Evolutionary conservation across 73 alveolate species (phyloP).

Genomic region (Tetrahymena thermophila): DNA sequence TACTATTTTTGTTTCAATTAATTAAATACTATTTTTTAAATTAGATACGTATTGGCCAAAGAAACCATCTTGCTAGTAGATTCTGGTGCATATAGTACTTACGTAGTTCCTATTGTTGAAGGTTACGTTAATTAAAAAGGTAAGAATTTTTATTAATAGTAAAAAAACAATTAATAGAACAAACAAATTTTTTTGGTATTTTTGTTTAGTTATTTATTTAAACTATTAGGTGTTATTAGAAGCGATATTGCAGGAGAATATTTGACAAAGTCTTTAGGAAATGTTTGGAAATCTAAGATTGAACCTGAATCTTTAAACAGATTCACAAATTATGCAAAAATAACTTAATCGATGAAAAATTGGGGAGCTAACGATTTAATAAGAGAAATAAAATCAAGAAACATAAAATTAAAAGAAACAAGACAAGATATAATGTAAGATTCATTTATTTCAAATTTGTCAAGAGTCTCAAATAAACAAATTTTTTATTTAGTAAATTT

Average conservation of each 20-base stretch:
- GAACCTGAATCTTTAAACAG: slow-evolving; percentile 5
- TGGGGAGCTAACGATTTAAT: slow-evolving; percentile 30
- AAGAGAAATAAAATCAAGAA: slow-evolving; percentile 16
- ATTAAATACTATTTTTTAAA: neutral
- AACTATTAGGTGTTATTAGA: neutral
- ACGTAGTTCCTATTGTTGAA: slow-evolving; percentile 31
- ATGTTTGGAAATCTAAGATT: slow-evolving; percentile 1
- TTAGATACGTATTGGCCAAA: slow-evolving; percentile 25
- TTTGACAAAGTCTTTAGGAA: slow-evolving; percentile 1
- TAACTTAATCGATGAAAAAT: slow-evolving; percentile 14
- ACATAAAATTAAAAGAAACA: slow-evolving; percentile 6
- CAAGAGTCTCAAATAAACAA: neutral
- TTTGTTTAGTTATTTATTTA: too few species aligned
- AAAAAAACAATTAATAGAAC: neutral
- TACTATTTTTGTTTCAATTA: neutral
- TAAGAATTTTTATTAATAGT: neutral
- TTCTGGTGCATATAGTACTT: slow-evolving; percentile 34
- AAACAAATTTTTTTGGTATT: too few species aligned
- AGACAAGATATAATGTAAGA: neutral
- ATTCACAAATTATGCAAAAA: slow-evolving; percentile 11
- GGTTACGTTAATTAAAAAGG: slow-evolving; percentile 40
- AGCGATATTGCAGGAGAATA: slow-evolving; percentile 35
- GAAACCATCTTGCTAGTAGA: slow-evolving; percentile 36
- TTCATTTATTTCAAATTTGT: neutral
- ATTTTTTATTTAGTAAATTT: neutral